A percentile compares a stretch with the other conserved stretches of the same genome.
phyloP scores from a whole-genome alignment of 257 asterid genomes.

The Leonotis leonurus region DNA sequence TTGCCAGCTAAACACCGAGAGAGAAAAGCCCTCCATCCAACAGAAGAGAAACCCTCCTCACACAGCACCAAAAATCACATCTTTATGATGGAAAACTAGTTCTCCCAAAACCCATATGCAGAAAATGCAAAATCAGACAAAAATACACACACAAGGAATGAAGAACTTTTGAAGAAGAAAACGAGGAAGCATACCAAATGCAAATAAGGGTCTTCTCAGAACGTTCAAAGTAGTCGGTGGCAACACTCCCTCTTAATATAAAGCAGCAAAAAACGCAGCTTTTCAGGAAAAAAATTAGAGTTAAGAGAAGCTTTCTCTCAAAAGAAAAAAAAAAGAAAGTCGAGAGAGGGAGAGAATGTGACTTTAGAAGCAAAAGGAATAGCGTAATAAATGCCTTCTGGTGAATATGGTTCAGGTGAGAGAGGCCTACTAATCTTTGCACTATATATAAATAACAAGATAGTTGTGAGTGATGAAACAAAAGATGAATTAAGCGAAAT shows the following conservation, averaged over 20 bases:
- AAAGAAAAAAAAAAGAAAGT: neutral
- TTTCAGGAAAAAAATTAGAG: neutral
- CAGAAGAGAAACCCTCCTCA: too few species aligned
- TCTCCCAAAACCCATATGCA: slow-evolving; percentile 2
- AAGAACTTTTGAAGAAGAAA: neutral
- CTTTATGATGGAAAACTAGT: neutral
- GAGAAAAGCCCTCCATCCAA: neutral
- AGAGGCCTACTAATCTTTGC: neutral
- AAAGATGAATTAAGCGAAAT: neutral
- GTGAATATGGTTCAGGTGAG: slow-evolving; percentile 16
- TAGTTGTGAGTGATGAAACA: neutral
- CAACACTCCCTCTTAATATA: neutral
- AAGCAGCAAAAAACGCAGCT: neutral
- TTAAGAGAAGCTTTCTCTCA: neutral
- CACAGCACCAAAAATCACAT: slow-evolving; percentile 2
- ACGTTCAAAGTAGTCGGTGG: too few species aligned
- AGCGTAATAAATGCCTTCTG: too few species aligned
- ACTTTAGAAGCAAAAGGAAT: slow-evolving; percentile 9
- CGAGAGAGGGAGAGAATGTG: slow-evolving; percentile 1
- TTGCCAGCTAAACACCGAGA: too few species aligned
- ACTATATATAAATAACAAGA: slow-evolving; percentile 7
- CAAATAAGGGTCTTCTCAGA: neutral
- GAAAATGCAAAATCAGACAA: neutral
- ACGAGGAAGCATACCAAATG: slow-evolving; percentile 21
- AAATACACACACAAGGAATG: neutral